Base-by-base conservation (phyloP, 768 basidiomycete genomes). In the Lyophyllum decastes region DNA sequence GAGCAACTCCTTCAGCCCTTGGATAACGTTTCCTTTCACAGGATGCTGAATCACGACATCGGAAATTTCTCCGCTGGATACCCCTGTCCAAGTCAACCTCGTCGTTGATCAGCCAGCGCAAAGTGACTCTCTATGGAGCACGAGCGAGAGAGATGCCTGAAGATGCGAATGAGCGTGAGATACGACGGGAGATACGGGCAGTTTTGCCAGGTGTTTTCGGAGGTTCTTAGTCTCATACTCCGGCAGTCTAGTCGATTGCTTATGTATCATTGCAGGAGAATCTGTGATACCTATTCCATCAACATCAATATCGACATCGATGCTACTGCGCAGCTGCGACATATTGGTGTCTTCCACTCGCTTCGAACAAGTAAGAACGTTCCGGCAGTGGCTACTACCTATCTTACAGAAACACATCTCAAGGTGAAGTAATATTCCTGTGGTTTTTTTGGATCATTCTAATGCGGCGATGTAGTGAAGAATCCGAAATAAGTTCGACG, bases 331-430 rank as follows among this genome's bases (percentile, higher is more conserved):
- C 16, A 73, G 70, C 25, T 89, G 87, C 66, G 69, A 64, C 9
- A 74, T 72, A 4, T 66, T 88, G 43, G 65, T 85, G 27, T 70
- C 70, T 4, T 85, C 89, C 2, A 78, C 89, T 22, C 83, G 88
- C 21, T 92, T 84, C 60, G 89, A 92, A 61, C 90, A 92, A 72
- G 83, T 90, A 35, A 78, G 87, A 63, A 82, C 82, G 9, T 80
- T 92, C 54, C 79, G 77, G 54, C 81, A 84, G 48, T 94, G 92
- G 92, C 74, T 94, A 30, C 68, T 90, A n/a, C 92, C 91, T 2
- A 74, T 85, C 24, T 76, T 89, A 41, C 80, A 80, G 61, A 85
- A 82, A 60, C 72, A 78, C 55, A 72, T 88, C 12, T 57, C 73
- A 9, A 76, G 72, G 89, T 89, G 16, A 62, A 57, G 75, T 66